Conservation (phyloP, 2,329 filamentous ascomycete genomes). For the Ophiostoma quercus region DNA sequence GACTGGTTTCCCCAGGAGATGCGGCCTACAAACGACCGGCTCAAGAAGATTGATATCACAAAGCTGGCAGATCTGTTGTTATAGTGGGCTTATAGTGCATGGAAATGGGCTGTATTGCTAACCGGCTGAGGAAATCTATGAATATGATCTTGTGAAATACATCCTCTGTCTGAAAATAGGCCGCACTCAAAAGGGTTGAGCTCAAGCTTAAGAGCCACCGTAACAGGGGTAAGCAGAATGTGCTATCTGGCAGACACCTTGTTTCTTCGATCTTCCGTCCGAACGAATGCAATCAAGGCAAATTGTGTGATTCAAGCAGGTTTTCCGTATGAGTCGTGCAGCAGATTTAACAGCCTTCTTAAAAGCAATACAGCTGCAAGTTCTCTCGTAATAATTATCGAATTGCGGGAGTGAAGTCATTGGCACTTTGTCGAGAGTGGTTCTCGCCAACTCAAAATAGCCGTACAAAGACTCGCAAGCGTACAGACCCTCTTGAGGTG, state of each 20-base stretch:
- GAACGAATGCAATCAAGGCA: neutral
- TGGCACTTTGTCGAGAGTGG: neutral
- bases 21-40: conserved; percentile 33
- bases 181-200: too few species aligned
- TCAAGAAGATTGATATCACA: conserved; percentile 36
- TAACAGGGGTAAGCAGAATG: neutral
- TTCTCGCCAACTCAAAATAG: neutral
- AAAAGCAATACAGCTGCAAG: too few species aligned
- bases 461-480: neutral
- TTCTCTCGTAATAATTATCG: too few species aligned
- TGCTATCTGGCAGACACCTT: neutral
- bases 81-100: neutral
- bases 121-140: neutral
- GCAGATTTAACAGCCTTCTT: neutral
- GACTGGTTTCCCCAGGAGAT: conserved; percentile 42
- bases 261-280: neutral
- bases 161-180: too few species aligned
- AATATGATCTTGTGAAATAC: neutral
- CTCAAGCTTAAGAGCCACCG: neutral
- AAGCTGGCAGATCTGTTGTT: conserved; percentile 32
- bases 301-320: neutral
- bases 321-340: neutral
- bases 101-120: neutral
- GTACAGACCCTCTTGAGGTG: neutral
- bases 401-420: too few species aligned